Conservation (phyloP, 495 filamentous ascomycete species). For the Hypoxylon fuscum region DNA sequence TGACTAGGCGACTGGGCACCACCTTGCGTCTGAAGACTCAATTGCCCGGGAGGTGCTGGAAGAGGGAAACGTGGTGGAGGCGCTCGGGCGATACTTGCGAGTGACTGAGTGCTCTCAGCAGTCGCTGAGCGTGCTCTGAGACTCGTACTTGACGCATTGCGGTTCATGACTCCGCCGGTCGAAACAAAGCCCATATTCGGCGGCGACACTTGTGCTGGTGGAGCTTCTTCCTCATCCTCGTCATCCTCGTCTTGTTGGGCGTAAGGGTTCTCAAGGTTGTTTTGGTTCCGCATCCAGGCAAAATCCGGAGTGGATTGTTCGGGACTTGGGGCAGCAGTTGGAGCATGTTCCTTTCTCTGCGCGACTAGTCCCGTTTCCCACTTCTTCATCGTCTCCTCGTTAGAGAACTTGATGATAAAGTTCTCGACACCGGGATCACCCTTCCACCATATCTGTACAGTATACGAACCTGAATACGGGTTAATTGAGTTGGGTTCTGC, state of each 20-base stretch:
- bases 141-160: constrained; percentile 83
- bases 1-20: constrained; percentile 56
- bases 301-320: constrained; percentile 67
- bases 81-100: constrained; percentile 56
- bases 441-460: constrained; percentile 98
- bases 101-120: constrained; percentile 68
- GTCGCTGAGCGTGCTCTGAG: constrained; percentile 83
- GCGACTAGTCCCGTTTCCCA: constrained; percentile 75
- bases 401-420: constrained; percentile 90
- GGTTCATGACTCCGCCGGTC: constrained; percentile 59
- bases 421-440: constrained; percentile 96
- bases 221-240: constrained; percentile 65
- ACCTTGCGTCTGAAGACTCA: constrained; percentile 79
- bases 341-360: constrained; percentile 65
- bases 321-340: constrained; percentile 40
- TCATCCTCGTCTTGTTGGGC: constrained; percentile 80
- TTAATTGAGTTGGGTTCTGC: constrained; percentile 23
- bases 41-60: constrained; percentile 62
- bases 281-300: constrained; percentile 75
- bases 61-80: constrained; percentile 76
- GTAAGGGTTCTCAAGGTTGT: constrained; percentile 78
- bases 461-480: constrained; percentile 76
- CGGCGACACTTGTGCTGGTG: constrained; percentile 44
- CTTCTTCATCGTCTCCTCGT: constrained; percentile 90
- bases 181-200: constrained; percentile 53